These are phyloP conservation scores for Bassia scoparia DNA, from an alignment of 148 eudicot genomes.

Conservation along the genomic window DNA sequence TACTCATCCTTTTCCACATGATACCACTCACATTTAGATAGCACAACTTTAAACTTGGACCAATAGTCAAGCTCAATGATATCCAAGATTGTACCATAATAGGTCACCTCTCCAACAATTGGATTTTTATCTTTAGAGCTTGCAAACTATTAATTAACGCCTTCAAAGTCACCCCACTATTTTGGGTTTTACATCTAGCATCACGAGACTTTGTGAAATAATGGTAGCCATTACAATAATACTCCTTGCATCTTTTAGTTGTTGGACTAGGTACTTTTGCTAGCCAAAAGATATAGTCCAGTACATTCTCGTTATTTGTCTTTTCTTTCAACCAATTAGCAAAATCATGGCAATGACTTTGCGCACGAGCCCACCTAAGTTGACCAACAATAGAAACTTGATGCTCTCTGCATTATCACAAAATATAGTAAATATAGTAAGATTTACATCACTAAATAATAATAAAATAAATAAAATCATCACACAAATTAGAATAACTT, in stretches of 20 bases:
- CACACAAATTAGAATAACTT: not conserved
- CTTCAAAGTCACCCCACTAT: conserved; percentile 22
- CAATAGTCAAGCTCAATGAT: conserved; percentile 25
- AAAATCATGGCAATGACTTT: conserved; percentile 11
- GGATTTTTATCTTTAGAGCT: conserved; percentile 29
- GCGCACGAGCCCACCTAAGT: conserved; percentile 9
- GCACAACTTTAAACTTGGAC: conserved; percentile 17
- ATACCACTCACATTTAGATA: conserved; percentile 21
- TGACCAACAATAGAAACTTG: not conserved
- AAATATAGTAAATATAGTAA: too few species aligned
- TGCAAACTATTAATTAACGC: conserved; percentile 27
- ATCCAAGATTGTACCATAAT: conserved; percentile 18
- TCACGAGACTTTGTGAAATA: conserved; percentile 28
- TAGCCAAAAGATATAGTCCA: conserved; percentile 8
- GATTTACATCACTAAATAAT: too few species aligned
- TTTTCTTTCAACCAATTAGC: conserved; percentile 9
- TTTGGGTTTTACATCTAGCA: conserved; percentile 19
- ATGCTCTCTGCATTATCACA: not conserved
- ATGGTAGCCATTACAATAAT: conserved; percentile 23
- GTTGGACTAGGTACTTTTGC: conserved; percentile 22
- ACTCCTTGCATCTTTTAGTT: conserved; percentile 13
- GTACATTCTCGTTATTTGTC: not conserved
- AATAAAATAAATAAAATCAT: not conserved
- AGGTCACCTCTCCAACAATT: conserved; percentile 6
- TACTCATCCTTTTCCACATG: conserved; percentile 14